A percentile compares a stretch with the other conserved stretches of the same genome.
phyloP scores from a whole-genome alignment of 2,329 filamentous ascomycete species.

The Tolypocladium sp. region DNA sequence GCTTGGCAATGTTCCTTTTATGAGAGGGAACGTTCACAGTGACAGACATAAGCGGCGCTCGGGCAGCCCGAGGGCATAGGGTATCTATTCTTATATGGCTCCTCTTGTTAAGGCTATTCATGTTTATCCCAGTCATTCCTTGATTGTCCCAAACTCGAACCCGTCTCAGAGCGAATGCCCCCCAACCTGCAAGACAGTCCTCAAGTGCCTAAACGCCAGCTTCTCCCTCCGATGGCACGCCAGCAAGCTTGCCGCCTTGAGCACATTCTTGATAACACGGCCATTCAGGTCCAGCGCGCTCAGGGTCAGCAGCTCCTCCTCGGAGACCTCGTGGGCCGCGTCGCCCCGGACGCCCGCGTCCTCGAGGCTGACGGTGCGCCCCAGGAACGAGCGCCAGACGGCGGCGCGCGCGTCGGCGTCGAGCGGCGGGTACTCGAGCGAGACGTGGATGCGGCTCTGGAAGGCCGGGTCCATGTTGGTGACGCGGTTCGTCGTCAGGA shows the following conservation, averaged over 20 bases:
- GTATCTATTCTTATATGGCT: background rate
- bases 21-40: no score
- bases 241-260: constrained; percentile 26
- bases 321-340: constrained; percentile 19
- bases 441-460: constrained; percentile 37
- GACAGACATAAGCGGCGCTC: no score
- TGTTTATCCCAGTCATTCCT: no score
- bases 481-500: constrained; percentile 39
- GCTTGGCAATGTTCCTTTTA: no score
- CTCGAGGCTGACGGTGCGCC: constrained; percentile 15
- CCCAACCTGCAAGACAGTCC: constrained; percentile 20
- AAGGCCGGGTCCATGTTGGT: constrained; percentile 37
- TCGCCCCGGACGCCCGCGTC: constrained; percentile 11
- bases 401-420: constrained; percentile 22
- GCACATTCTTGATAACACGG: constrained; percentile 41
- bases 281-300: constrained; percentile 34
- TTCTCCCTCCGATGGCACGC: constrained; percentile 20
- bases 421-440: constrained; percentile 35
- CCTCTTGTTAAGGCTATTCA: no score
- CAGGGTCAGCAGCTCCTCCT: constrained; percentile 24
- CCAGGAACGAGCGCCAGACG: constrained; percentile 31
- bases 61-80: background rate
- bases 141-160: no score
- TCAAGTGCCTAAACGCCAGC: constrained; percentile 17
- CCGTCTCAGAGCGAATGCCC: constrained; percentile 10